Base-by-base conservation (phyloP, 148 eudicot species). In the Rhododendron henanense region DNA sequence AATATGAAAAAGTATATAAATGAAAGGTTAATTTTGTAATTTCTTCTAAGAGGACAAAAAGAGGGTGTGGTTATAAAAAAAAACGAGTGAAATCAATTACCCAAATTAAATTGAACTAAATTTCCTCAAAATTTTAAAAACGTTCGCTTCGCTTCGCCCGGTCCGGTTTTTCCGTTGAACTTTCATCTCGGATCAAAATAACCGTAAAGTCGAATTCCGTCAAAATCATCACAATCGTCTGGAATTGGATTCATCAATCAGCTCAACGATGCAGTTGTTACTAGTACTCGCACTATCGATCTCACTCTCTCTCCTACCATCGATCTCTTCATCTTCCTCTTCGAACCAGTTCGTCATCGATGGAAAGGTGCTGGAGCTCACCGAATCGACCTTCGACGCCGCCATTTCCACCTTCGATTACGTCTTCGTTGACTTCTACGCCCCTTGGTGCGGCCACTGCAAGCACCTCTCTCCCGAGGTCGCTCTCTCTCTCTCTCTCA, bases 381-480 rank as follows among this genome's bases (percentile, higher is more conserved):
- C 90, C 79, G 98, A 94, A 10, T 93, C 94, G 37, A 96, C 93
- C 82, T 95, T 96, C 75, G 99, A 96, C 6, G 88, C 95, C 5
- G 95, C 97, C 8, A 93, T 96, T 71, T 93, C 98, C 5, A 55
- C 92, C 48, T 90, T 93, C 79, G 95, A 95, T 90, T 92, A 89
- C 78, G 75, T 96, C 76, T 92, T 96, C 84, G 96, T 95, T 47
- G 97, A 94, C 86, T 96, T 96, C 85, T 93, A 96, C 85, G 98
- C 99, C 28, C 96, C 96, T 61, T 94, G 99, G 99, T 96, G 99
- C 82, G 94, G 95, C 80, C 99, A 95, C 94, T 95, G 98, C 94
- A 94, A 96, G 84, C 94, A 93, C 31, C 97, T 95, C 75, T 84
- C 96, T 81, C 98, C 97, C 78, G 93, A 94, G 95, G 97, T 95